phyloP scores from a whole-genome alignment of 2,329 filamentous ascomycete species.

The Pestalotiopsis sp. region DNA sequence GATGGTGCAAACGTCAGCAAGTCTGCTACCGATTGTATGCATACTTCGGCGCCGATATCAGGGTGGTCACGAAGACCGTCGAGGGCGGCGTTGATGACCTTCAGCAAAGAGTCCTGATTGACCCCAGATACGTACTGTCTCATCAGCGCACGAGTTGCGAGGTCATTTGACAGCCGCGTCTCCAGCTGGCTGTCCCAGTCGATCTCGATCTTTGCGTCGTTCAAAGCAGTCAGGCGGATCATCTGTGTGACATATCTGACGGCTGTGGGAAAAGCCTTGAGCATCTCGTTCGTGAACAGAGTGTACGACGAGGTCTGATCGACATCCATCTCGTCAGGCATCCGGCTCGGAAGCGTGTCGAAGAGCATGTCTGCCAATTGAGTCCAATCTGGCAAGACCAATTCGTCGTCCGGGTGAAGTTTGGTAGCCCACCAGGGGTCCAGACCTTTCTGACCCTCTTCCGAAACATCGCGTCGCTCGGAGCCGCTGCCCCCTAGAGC shows the following conservation, averaged over 20 bases:
- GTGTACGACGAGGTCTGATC: conserved; percentile 39
- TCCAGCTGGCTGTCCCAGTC: conserved; percentile 87
- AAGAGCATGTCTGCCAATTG: conserved; percentile 56
- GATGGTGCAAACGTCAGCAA: conserved; percentile 32
- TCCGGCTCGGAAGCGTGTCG: conserved; percentile 21
- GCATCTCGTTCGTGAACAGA: conserved; percentile 44
- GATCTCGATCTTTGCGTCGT: conserved; percentile 63
- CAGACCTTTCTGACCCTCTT: conserved; percentile 87
- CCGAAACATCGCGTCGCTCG: conserved; percentile 80
- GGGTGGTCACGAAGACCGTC: conserved; percentile 54
- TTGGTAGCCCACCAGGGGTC: conserved; percentile 60
- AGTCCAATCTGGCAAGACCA: conserved; percentile 52
- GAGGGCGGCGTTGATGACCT: conserved; percentile 57
- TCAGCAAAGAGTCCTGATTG: conserved; percentile 40
- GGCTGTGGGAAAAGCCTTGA: conserved; percentile 67
- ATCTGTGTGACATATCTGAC: conserved; percentile 67
- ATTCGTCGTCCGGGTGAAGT: conserved; percentile 35
- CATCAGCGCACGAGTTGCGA: conserved; percentile 62
- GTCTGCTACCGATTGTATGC: conserved; percentile 27
- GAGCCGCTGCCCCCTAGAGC: conserved; percentile 69
- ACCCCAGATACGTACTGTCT: conserved; percentile 51
- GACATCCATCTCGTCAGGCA: conserved; percentile 35
- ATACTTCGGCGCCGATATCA: conserved; percentile 36
- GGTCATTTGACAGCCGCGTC: conserved; percentile 70
- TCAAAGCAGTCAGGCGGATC: conserved; percentile 51